These are phyloP conservation scores for Alternaria sp. DNA, from an alignment of 2,329 filamentous ascomycete species.

Conservation along the genomic window DNA sequence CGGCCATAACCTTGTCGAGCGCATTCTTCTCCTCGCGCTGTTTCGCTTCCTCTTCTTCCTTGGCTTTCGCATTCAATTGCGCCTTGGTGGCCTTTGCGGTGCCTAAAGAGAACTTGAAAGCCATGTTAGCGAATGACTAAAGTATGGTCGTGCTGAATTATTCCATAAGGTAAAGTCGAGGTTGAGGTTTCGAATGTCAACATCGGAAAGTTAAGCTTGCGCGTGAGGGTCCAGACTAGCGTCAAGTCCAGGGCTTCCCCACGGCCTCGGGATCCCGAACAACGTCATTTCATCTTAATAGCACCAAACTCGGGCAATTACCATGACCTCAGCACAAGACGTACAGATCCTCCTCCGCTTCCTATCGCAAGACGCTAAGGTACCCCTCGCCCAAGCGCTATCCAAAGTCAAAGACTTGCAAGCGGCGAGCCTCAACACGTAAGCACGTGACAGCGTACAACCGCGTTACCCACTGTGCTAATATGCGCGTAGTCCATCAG, in stretches of 20 bases:
- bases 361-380: slow-evolving; percentile 65
- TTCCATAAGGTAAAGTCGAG: background rate
- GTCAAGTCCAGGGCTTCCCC: slow-evolving; percentile 5
- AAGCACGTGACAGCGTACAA: slow-evolving; percentile 44
- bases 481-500: slow-evolving; percentile 50
- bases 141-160: background rate
- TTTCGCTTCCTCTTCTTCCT: slow-evolving; percentile 44
- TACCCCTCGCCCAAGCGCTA: slow-evolving; percentile 65
- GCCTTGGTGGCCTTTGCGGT: slow-evolving; percentile 36
- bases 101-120: slow-evolving; percentile 43
- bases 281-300: slow-evolving; percentile 11
- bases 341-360: slow-evolving; percentile 64
- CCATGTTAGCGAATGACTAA: slow-evolving; percentile 26
- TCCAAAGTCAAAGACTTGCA: slow-evolving; percentile 65
- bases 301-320: background rate
- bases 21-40: slow-evolving; percentile 43
- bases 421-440: slow-evolving; percentile 62
- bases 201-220: slow-evolving; percentile 15
- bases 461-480: slow-evolving; percentile 18
- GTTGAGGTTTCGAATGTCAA: background rate
- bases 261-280: background rate
- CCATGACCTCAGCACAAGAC: slow-evolving; percentile 48
- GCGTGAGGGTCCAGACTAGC: slow-evolving; percentile 24
- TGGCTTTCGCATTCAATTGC: slow-evolving; percentile 36
- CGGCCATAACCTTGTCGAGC: slow-evolving; percentile 43